Evolutionary conservation across 495 filamentous ascomycete genomes (phyloP), one percentile per base, ranked within the genome.

Genomic region (Oidiodendron maius): DNA sequence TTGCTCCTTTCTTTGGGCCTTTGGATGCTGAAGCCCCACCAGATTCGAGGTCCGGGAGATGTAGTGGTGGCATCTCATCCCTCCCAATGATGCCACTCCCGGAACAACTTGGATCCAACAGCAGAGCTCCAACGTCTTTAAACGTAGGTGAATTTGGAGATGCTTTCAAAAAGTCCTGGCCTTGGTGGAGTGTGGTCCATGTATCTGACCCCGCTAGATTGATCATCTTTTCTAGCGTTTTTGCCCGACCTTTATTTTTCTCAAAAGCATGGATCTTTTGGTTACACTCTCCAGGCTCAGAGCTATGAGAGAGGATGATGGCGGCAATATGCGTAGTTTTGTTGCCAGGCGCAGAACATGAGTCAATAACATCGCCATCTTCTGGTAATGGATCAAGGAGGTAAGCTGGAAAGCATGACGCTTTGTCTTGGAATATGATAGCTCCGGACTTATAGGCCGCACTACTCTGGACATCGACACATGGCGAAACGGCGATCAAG

Each of bases 321-420:
- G 87, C 84, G 10, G 90, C 89, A 40, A 96, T 65, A 68, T 97
- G 93, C 3, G 93, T 96, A 1, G 93, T 96, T 65, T 98, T 98
- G 60, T 98, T 98, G 8, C 93, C 93, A 5, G 93, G 93, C 5
- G 93, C 93, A 0, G 93, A 84, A 61, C 91, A 96, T 1, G 87
- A 86, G 66, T 98, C 93, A 3, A 97, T 72, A 16, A 95, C 67
- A 51, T 91, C 80, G 2, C 86, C 88, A 46, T 81, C 72, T 41
- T 71, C 69, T 3, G 70, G 53, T 1, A 59, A 58, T 3, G 81
- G 76, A 44, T 89, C 78, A 0, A 96, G 67, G 0, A 98, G 69
- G 60, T 89, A 87, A 0, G 91, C 93, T 3, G 93, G 91, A 55
- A 98, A 96, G 56, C 93, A 98, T 0, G 89, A 95, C 1, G 93